Evolutionary conservation across 768 basidiomycete genomes (phyloP), one percentile per base, ranked within the genome.

Genomic region (Candolleomyces efflorescens): DNA sequence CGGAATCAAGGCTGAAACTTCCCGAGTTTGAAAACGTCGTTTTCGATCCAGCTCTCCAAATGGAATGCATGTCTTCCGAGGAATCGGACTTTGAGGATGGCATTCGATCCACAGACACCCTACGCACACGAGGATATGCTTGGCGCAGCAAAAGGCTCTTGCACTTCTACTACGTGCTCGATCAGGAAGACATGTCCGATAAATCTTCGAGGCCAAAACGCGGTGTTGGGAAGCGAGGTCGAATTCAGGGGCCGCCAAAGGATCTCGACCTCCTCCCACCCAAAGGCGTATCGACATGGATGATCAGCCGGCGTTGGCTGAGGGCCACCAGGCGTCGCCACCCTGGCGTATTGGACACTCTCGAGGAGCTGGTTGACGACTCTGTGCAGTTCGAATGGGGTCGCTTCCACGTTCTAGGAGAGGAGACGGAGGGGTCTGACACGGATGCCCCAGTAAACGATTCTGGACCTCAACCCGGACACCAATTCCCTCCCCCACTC

Each of bases 11-110:
- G 22, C 73, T 82, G 62, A 82, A 78, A 54, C 68, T 83, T 23
- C 70, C 70, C 23, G 71, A 65, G 0, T 86, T 89, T 59, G 78
- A 83, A 55, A 84, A 89, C 67, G 74, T 82, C 23, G 77, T 73
- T 13, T 90, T 90, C 64, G 86, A 90, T 64, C 82, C 82, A 13
- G 88, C 89, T 13, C 69, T 91, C 56, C 84, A 86, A 59, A 60
- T 82, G 18, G 89, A 90, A 48, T 90, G 88, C 69, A 89, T 90
- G 85, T 91, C 89, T 24, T 86, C 85, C 27, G 89, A 91, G 62
- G 89, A 91, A 67, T 90, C 89, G 13, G 83, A 83, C 60, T 72
- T 70, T 50, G 87, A 86, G 37, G 44, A 41, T 2, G 58, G 46
- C 1, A 27, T 18, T 20, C 51, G 51, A 10, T 53, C 27, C 12